Percentiles rank a stretch among this genome's conserved stretches.
These are phyloP conservation scores for Globisporangium nagaii DNA, from an alignment of 352 stramenopile species.

Conservation along the genomic window DNA sequence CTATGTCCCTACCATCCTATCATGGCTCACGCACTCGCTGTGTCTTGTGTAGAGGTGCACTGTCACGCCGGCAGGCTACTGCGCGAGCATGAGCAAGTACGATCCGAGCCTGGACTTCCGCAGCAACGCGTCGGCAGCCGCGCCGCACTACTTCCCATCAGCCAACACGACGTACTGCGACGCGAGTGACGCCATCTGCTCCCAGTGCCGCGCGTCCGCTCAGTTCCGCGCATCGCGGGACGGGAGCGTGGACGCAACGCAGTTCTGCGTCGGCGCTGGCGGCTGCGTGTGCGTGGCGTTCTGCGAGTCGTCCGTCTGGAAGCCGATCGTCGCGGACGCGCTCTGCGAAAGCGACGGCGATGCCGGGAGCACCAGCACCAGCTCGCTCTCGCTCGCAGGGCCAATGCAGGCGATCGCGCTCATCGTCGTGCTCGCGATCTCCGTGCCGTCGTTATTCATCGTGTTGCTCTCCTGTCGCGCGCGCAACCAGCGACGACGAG, in stretches of 20 bases:
- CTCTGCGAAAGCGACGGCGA: slow-evolving; percentile 13
- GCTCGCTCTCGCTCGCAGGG: neutral
- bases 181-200: slow-evolving; percentile 18
- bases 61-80: slow-evolving; percentile 28
- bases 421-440: slow-evolving; percentile 2
- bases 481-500: neutral
- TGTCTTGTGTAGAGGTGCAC: slow-evolving; percentile 14
- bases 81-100: slow-evolving; percentile 24
- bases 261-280: slow-evolving; percentile 21
- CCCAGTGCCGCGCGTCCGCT: slow-evolving; percentile 11
- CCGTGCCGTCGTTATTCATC: neutral
- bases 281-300: slow-evolving; percentile 33
- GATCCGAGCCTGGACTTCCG: slow-evolving; percentile 21
- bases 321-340: slow-evolving; percentile 6
- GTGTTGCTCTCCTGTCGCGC: slow-evolving; percentile 8
- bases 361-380: slow-evolving; percentile 4
- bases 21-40: too few species aligned
- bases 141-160: slow-evolving; percentile 33
- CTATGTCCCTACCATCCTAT: too few species aligned
- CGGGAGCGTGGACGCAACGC: slow-evolving; percentile 9
- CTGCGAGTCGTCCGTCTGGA: slow-evolving; percentile 29
- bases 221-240: neutral
- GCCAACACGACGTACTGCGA: slow-evolving; percentile 51
- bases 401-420: slow-evolving; percentile 5
- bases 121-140: slow-evolving; percentile 9